These are phyloP conservation scores for Mycotypha africana DNA, from an alignment of 371 early-diverging fungal genomes.

Conservation along the genomic window DNA sequence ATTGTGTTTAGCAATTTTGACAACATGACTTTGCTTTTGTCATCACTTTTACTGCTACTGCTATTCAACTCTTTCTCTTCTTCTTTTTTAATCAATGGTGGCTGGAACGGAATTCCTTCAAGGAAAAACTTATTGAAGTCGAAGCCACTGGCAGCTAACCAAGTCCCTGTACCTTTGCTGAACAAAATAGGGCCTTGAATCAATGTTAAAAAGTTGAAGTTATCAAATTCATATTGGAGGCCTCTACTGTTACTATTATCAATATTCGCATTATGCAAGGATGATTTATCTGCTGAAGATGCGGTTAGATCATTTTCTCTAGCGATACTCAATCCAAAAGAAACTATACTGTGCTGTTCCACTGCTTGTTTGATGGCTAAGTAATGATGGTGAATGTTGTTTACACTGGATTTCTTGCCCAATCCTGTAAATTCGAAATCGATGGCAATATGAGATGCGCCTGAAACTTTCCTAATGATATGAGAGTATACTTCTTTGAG, in stretches of 20 bases:
- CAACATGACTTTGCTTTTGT: not conserved
- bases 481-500: too few relatives aligned
- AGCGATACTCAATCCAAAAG: slow-evolving; percentile 75
- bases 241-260: not conserved
- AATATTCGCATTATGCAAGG: not conserved
- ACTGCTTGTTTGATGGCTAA: slow-evolving; percentile 59
- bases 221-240: slow-evolving; percentile 7
- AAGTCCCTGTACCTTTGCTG: slow-evolving; percentile 62
- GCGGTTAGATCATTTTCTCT: slow-evolving; percentile 24
- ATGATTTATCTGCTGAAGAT: not conserved
- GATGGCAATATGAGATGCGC: slow-evolving; percentile 72
- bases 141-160: slow-evolving; percentile 76
- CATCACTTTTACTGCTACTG: not conserved
- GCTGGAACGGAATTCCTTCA: slow-evolving; percentile 68
- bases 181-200: slow-evolving; percentile 44
- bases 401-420: slow-evolving; percentile 39
- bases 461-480: too few relatives aligned
- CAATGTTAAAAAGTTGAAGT: slow-evolving; percentile 19
- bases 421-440: slow-evolving; percentile 91
- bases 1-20: slow-evolving; percentile 30
- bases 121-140: slow-evolving; percentile 73
- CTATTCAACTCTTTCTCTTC: not conserved
- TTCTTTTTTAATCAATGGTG: not conserved
- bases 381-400: slow-evolving; percentile 80
- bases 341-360: slow-evolving; percentile 66